phyloP scores from a whole-genome alignment of 768 basidiomycete genomes.

The Phaeotremella skinneri region DNA sequence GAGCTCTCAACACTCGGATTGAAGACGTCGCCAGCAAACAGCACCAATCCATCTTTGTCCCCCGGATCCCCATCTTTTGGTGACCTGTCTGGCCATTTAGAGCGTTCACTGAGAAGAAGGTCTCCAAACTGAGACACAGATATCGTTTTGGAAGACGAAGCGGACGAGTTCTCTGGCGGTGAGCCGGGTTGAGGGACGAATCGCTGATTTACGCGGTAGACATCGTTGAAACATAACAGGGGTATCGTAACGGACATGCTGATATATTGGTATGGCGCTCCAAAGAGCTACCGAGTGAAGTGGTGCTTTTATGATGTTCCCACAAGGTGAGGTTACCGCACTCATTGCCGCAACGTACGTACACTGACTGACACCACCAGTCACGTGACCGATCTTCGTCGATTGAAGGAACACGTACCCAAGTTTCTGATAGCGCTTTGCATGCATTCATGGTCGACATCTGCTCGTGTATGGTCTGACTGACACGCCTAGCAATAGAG shows the following conservation, averaged over 20 bases:
- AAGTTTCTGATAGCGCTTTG: too few species aligned
- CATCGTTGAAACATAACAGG: constrained; percentile 54
- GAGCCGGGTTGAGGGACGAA: constrained; percentile 46
- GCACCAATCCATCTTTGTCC: constrained; percentile 66
- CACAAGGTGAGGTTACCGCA: too few species aligned
- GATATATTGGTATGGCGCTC: not conserved
- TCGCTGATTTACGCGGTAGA: constrained; percentile 78
- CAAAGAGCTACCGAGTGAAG: not conserved
- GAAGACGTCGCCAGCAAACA: constrained; percentile 89
- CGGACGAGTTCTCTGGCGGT: not conserved
- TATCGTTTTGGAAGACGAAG: not conserved
- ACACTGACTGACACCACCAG: too few species aligned
- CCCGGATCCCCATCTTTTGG: constrained; percentile 52
- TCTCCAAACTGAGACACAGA: constrained; percentile 72
- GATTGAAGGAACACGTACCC: too few species aligned
- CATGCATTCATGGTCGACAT: too few species aligned
- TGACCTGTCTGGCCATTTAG: constrained; percentile 5
- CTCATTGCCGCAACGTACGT: too few species aligned
- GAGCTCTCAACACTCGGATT: constrained; percentile 82
- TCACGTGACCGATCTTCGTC: too few species aligned
- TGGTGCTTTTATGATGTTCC: too few species aligned
- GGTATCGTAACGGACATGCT: constrained; percentile 35
- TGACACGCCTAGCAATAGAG: too few species aligned
- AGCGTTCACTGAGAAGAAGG: constrained; percentile 56
- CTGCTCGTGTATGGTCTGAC: too few species aligned